Evolutionary conservation across 371 early-diverging fungal genomes (phyloP), one percentile per base, ranked within the genome.

Genomic region (Blakeslea trispora): DNA sequence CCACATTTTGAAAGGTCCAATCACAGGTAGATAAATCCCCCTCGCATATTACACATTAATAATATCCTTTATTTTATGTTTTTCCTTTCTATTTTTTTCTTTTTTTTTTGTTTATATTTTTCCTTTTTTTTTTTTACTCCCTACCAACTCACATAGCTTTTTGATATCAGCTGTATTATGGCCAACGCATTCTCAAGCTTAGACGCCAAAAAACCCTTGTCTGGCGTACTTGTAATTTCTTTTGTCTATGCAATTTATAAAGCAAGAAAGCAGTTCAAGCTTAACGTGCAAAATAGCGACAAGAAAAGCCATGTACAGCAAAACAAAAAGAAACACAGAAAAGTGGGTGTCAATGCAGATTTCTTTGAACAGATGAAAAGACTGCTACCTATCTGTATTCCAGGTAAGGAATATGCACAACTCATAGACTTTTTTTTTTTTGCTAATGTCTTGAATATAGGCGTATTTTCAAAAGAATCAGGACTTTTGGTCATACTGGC

Each of bases 361-460:
- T 92, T 92, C 62, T 53, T 91, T 18, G 91, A 87, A 42, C 90
- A 95, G 58, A 82, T 96, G 74, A 81, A 81, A 57, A 85, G 84
- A 61, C 72, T 96, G 32, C 63, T 88, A 50, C 85, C 83, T 8
- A 87, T 91, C 47, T 85, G 81, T 46, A 77, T 90, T 35, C 92
- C 91, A 32, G 86, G 81, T 72, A 68, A 39, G 8, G 2, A n/a
- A n/a, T n/a, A n/a, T n/a, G n/a, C n/a, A n/a, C n/a, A n/a, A n/a
- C n/a, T n/a, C n/a, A n/a, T 41, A 28, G 5, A 35, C 21, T 15
- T 42, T 34, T 19, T 39, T 48, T 45, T 9, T 24, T 45, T 13
- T 23, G 18, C 18, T 17, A 43, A 19, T 7, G 14, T 5, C 18
- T 28, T 11, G 11, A 9, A 35, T 23, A 39, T 47, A 83, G 81